Evolutionary conservation across 75 land plant species (phyloP).

Genomic region (Selaginella moellendorffii): DNA sequence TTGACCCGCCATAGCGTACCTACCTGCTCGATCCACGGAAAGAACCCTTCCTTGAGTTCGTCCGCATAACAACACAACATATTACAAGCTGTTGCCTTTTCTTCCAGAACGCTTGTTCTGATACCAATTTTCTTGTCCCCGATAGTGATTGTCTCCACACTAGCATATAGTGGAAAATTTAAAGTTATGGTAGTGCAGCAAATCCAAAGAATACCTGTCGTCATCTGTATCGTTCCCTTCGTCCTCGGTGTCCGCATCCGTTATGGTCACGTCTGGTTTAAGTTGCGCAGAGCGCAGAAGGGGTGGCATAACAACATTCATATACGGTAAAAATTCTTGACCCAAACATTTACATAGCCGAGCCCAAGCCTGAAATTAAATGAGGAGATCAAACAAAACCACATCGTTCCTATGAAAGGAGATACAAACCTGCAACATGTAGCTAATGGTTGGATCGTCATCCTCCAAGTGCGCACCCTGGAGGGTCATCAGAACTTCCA

Average conservation of each 20-base stretch:
- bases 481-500: constrained; percentile 88
- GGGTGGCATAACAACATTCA: constrained; percentile 97
- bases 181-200: no score
- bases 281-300: constrained; percentile 91
- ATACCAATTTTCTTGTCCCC: constrained; percentile 98
- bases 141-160: constrained; percentile 83
- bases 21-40: constrained; percentile 98
- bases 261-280: constrained; percentile 94
- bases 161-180: background rate
- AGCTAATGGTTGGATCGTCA: constrained; percentile 94
- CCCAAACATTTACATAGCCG: constrained; percentile 95
- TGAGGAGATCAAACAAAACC: background rate
- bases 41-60: constrained; percentile 94
- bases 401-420: constrained; percentile 5
- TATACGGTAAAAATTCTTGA: constrained; percentile 91
- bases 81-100: constrained; percentile 98
- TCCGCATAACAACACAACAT: constrained; percentile 99
- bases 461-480: constrained; percentile 89
- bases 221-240: constrained; percentile 70
- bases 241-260: constrained; percentile 70
- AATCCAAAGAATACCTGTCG: constrained; percentile 40
- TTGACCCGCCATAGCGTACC: background rate
- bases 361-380: constrained; percentile 73
- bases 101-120: constrained; percentile 91
- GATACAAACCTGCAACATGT: constrained; percentile 77